Evolutionary conservation across 192 early-diverging fungal genomes (phyloP).

Genomic region (Backusella parvicylindrica): DNA sequence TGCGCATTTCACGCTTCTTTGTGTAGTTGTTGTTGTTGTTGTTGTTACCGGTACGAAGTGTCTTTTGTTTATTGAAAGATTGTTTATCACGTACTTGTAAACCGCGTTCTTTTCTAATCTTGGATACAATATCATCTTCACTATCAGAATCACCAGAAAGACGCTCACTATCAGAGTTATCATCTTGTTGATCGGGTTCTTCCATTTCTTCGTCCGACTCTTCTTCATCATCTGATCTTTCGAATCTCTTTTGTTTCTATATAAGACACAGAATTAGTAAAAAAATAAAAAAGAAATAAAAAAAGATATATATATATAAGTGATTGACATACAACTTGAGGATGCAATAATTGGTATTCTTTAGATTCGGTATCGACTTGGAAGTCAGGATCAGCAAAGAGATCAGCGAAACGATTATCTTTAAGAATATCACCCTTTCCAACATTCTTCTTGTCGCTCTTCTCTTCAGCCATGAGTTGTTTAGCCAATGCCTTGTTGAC

Average conservation of each 20-base stretch:
- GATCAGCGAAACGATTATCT: conserved; percentile 81
- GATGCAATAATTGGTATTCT: conserved; percentile 78
- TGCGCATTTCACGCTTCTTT: conserved; percentile 21
- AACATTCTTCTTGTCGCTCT: conserved; percentile 40
- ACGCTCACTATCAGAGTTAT: conserved; percentile 29
- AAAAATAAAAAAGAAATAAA: not conserved
- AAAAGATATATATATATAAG: not conserved
- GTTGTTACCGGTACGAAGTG: conserved; percentile 15
- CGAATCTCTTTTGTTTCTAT: conserved; percentile 9
- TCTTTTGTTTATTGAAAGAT: conserved; percentile 7
- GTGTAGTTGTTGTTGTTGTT: not conserved
- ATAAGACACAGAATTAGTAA: not conserved
- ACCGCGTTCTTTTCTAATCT: conserved; percentile 35
- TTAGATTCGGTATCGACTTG: conserved; percentile 79
- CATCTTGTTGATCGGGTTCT: conserved; percentile 20
- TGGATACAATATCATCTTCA: conserved; percentile 37
- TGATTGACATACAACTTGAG: conserved; percentile 24
- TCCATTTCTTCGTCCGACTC: conserved; percentile 25
- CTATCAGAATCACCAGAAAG: conserved; percentile 29
- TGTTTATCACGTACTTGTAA: conserved; percentile 16
- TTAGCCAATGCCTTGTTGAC: conserved; percentile 89
- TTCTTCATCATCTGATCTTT: conserved; percentile 23
- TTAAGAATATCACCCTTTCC: conserved; percentile 52
- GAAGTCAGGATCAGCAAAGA: conserved; percentile 92
- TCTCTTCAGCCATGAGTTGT: conserved; percentile 53